Percentiles rank a stretch among this genome's conserved stretches.
Evolutionary conservation across 2,329 filamentous ascomycete species (phyloP).

Genomic region (Cytospora mali): DNA sequence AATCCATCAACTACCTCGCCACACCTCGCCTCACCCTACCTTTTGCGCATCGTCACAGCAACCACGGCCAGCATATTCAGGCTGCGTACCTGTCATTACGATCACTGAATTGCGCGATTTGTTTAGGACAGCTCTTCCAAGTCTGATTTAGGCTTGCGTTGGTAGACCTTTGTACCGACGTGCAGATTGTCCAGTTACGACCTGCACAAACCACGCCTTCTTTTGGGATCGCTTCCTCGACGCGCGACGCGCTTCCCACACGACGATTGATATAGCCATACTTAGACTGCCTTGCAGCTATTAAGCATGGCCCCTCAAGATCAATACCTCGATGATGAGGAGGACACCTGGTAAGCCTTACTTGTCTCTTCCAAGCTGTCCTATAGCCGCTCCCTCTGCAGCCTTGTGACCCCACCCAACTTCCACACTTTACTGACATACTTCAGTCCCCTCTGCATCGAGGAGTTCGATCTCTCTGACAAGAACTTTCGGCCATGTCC

Average conservation of each 20-base stretch:
- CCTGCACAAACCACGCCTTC: conserved; percentile 24
- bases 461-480: conserved; percentile 97
- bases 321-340: conserved; percentile 71
- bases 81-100: background rate
- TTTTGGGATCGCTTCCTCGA: conserved; percentile 21
- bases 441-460: conserved; percentile 89
- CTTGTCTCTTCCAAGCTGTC: conserved; percentile 29
- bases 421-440: conserved; percentile 34
- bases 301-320: conserved; percentile 67
- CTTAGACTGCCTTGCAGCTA: background rate
- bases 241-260: conserved; percentile 4
- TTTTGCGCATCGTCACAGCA: conserved; percentile 19
- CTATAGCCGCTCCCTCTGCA: conserved; percentile 29
- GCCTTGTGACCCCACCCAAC: conserved; percentile 18
- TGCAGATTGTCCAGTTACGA: conserved; percentile 9
- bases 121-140: background rate
- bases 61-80: background rate
- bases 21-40: conserved; percentile 5
- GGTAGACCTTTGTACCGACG: background rate
- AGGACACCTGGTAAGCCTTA: conserved; percentile 64
- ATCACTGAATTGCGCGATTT: conserved; percentile 13
- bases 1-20: conserved; percentile 15
- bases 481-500: conserved; percentile 96
- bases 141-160: conserved; percentile 6
- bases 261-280: background rate